Conservation (phyloP, 148 eudicot genomes). For the Vaccinium vitisidaea region DNA sequence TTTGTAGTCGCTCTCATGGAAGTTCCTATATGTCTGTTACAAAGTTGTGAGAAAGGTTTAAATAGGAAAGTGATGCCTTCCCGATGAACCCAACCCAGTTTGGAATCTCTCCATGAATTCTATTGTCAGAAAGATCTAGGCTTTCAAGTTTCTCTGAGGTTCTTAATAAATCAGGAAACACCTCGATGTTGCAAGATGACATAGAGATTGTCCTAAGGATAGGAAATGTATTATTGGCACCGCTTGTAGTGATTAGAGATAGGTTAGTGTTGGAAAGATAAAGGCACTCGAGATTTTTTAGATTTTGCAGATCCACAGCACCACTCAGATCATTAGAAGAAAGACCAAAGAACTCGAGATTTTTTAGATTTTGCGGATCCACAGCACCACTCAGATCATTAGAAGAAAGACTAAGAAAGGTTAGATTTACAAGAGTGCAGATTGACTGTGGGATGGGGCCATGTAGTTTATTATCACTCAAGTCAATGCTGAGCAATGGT, state of each 20-base stretch:
- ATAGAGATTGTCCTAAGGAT: background rate
- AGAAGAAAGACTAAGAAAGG: background rate
- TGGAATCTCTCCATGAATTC: slow-evolving; percentile 2
- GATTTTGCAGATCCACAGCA: background rate
- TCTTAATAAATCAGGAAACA: slow-evolving; percentile 21
- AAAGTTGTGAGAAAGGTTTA: slow-evolving; percentile 29
- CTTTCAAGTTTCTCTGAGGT: accelerated
- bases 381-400: slow-evolving; percentile 29
- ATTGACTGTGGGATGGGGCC: slow-evolving; percentile 11
- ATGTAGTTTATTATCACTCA: background rate
- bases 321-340: slow-evolving; percentile 30
- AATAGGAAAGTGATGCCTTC: background rate
- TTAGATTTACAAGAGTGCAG: slow-evolving; percentile 11
- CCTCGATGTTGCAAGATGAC: slow-evolving; percentile 25
- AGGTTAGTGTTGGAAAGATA: slow-evolving; percentile 20
- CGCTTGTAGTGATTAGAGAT: background rate
- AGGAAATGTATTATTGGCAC: background rate
- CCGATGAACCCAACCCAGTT: background rate
- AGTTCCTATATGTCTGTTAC: slow-evolving; percentile 9
- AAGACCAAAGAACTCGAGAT: slow-evolving; percentile 1
- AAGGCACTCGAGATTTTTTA: background rate
- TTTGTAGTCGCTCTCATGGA: background rate
- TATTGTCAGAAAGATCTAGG: background rate
- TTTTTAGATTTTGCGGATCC: slow-evolving; percentile 1
- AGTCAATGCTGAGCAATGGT: background rate